Conservation (phyloP, 2,329 filamentous ascomycete species). For the Rhinocladiella mackenziei region DNA sequence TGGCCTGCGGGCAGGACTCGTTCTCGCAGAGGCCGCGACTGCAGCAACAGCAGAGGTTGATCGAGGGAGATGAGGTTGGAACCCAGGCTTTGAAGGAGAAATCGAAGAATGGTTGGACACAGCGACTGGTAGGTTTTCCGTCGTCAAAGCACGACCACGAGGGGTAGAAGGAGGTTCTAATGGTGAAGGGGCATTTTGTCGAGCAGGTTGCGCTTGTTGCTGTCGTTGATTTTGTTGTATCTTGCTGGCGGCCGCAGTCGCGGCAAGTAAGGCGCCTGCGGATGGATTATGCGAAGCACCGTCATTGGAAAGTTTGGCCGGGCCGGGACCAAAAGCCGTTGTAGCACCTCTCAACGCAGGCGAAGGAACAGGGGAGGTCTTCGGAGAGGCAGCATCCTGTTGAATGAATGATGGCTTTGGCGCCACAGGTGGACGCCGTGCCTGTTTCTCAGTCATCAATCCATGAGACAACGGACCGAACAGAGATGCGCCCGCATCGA, state of each 20-base stretch:
- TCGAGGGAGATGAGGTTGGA: constrained; percentile 16
- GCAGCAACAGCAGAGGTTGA: constrained; percentile 26
- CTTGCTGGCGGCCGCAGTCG: constrained; percentile 18
- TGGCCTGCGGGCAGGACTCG: constrained; percentile 21
- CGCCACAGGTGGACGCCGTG: constrained; percentile 29
- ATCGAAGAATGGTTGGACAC: constrained; percentile 8
- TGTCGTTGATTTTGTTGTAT: constrained; percentile 9
- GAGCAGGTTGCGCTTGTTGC: not conserved
- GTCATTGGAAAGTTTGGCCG: constrained; percentile 13
- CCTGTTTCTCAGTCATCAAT: constrained; percentile 29
- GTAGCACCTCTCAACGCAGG: constrained; percentile 27
- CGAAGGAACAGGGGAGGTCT: constrained; percentile 16
- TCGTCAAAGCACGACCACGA: constrained; percentile 14
- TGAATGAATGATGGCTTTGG: constrained; percentile 27
- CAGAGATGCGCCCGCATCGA: constrained; percentile 20
- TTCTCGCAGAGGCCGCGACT: constrained; percentile 23
- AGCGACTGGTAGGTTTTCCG: constrained; percentile 10
- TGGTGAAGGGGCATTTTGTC: constrained; percentile 2
- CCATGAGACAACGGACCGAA: constrained; percentile 19
- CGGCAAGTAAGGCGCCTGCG: constrained; percentile 24
- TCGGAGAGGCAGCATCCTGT: constrained; percentile 16
- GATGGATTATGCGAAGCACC: constrained; percentile 21
- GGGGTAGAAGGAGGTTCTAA: constrained; percentile 7
- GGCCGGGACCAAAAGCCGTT: constrained; percentile 22
- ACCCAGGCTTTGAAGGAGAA: constrained; percentile 13